Evolutionary conservation across 2,329 filamentous ascomycete genomes (phyloP).

Genomic region (Verticillium isaacii): DNA sequence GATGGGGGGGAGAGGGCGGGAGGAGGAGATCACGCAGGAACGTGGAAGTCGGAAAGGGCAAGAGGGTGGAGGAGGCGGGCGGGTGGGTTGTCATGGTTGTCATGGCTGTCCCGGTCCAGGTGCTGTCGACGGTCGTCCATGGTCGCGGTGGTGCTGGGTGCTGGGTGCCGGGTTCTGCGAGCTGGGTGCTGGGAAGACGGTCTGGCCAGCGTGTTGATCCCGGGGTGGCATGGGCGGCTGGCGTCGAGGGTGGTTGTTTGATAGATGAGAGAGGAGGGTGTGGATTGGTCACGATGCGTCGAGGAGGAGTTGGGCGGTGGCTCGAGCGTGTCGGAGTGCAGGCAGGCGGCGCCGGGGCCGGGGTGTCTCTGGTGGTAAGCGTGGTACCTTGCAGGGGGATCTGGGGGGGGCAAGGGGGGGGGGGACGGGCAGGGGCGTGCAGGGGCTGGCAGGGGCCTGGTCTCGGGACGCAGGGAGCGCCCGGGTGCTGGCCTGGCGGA

Average conservation of each 20-base stretch:
- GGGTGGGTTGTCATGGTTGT: neutral
- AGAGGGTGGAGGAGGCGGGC: neutral
- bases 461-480: neutral
- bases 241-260: neutral
- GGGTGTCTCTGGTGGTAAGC: too few relatives aligned
- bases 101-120: neutral
- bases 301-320: neutral
- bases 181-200: neutral
- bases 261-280: neutral
- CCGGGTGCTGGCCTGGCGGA: slow-evolving; percentile 1
- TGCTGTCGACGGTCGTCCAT: neutral
- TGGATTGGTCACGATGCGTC: neutral
- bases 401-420: neutral
- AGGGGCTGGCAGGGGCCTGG: neutral
- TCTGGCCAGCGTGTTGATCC: neutral
- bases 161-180: neutral
- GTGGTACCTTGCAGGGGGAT: neutral
- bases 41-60: neutral
- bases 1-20: neutral
- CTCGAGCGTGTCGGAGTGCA: neutral
- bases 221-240: neutral
- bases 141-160: neutral
- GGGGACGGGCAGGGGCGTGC: neutral
- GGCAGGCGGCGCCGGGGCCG: neutral
- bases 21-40: neutral